Evolutionary conservation across 2,329 filamentous ascomycete species (phyloP).

Genomic region (Phialocephala subalpina): DNA sequence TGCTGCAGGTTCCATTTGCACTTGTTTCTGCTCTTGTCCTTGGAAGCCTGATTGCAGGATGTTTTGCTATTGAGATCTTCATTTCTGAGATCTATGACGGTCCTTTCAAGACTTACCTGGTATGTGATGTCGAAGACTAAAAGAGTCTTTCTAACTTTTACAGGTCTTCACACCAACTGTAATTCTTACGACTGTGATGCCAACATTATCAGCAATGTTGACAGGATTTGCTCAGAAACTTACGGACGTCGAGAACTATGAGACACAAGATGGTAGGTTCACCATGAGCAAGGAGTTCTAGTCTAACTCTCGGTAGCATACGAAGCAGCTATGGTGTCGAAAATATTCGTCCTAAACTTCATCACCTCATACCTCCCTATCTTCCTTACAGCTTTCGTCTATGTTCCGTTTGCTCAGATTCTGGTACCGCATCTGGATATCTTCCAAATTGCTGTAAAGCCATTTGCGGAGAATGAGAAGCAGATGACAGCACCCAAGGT

Average conservation of each 20-base stretch:
- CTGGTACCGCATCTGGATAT: slow-evolving; percentile 88
- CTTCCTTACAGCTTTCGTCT: slow-evolving; percentile 93
- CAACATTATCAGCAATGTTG: slow-evolving; percentile 78
- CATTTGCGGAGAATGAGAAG: slow-evolving; percentile 79
- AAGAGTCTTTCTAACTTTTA: slow-evolving; percentile 11
- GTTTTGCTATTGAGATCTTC: slow-evolving; percentile 94
- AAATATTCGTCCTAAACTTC: slow-evolving; percentile 96
- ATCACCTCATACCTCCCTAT: slow-evolving; percentile 94
- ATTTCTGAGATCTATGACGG: slow-evolving; percentile 94
- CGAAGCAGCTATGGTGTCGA: slow-evolving; percentile 84
- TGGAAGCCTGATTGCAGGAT: slow-evolving; percentile 82
- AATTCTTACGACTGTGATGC: slow-evolving; percentile 82
- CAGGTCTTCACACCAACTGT: slow-evolving; percentile 89
- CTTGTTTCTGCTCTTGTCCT: slow-evolving; percentile 75
- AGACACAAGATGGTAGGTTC: slow-evolving; percentile 73
- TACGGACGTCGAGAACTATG: slow-evolving; percentile 90
- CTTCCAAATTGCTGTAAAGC: slow-evolving; percentile 77
- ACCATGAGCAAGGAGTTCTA: not conserved
- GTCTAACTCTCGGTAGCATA: slow-evolving; percentile 60
- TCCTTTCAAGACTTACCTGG: slow-evolving; percentile 84
- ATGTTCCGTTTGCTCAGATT: slow-evolving; percentile 87
- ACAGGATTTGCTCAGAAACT: slow-evolving; percentile 79
- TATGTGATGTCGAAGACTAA: slow-evolving; percentile 51
- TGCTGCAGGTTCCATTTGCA: slow-evolving; percentile 78
- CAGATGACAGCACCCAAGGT: slow-evolving; percentile 64